Base-by-base conservation (phyloP, 192 early-diverging fungal genomes). In the Linnemannia exigua region DNA sequence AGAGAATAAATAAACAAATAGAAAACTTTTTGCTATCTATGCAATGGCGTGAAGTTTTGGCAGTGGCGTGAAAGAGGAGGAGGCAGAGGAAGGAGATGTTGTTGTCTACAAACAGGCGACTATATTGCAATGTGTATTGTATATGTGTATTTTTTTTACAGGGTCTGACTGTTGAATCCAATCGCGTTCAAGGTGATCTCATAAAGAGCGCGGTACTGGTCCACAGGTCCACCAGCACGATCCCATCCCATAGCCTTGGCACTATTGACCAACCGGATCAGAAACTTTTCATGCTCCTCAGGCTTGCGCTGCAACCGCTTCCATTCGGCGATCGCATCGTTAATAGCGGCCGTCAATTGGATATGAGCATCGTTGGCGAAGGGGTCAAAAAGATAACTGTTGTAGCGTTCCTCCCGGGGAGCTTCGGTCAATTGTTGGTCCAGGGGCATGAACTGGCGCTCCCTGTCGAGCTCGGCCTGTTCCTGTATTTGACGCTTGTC, bases 221-320 rank as follows among this genome's bases (percentile, higher is more conserved):
- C 79, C 11, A 90, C 74, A 63, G 91, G 90, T 31, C 91, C 91
- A n/a, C 79, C 78, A 14, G 76, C 67, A 36, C 90, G 79, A 68
- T 91, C 88, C 90, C 90, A 92, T 20, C 86, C 89, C 75, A 92
- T 74, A 4, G 82, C 76, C 44, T 89, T 51, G 12, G 91, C 90
- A 84, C 88, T 87, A 14, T 69, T 77, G 9, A 91, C 87, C 73
- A 92, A 77, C 20, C 90, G 82, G 44, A 86, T 80, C 70, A 87
- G 33, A 74, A 89, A 90, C 69, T 86, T 61, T 81, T 92, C 91
- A 19, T 89, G 87, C 35, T 87, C 67, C 20, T 76, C 70, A 14
- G 84, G 84, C 4, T 70, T 76, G 14, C 71, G 70, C 16, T 76
- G 72, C 16, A 88, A 9, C 31, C 54, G 31, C 47, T 63, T 75